phyloP scores from a whole-genome alignment of 495 filamentous ascomycete species.

The Hyphodiscus hymeniophilus region DNA sequence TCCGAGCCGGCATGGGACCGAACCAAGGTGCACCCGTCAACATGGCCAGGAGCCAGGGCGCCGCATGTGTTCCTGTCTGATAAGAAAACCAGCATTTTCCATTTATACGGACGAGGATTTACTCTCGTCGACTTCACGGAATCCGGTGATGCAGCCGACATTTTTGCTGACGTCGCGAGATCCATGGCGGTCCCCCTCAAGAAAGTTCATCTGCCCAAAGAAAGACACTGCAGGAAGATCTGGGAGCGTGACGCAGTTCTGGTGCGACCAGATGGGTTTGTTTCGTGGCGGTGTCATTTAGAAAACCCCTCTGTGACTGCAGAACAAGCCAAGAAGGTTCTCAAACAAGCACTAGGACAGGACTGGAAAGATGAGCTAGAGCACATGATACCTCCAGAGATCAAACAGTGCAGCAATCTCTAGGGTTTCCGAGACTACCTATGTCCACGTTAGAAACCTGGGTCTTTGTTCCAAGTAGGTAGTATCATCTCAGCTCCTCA shows the following conservation, averaged over 20 bases:
- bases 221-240: neutral
- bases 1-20: constrained; percentile 16
- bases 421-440: no score
- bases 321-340: no score
- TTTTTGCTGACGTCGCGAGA: neutral
- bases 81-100: constrained; percentile 23
- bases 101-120: constrained; percentile 24
- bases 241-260: constrained; percentile 19
- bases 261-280: constrained; percentile 20
- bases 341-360: no score
- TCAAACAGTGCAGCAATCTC: no score
- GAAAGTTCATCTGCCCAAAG: neutral
- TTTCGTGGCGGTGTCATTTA: constrained; percentile 22
- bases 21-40: constrained; percentile 21
- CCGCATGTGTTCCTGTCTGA: constrained; percentile 29
- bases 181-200: neutral
- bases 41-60: constrained; percentile 24
- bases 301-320: no score
- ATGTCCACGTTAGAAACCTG: no score
- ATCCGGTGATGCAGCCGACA: neutral
- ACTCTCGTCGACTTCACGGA: constrained; percentile 24
- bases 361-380: no score
- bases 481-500: no score
- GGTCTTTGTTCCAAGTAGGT: no score
- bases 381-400: no score